Conservation (phyloP, 2,329 filamentous ascomycete genomes). For the Monosporascus sp. region DNA sequence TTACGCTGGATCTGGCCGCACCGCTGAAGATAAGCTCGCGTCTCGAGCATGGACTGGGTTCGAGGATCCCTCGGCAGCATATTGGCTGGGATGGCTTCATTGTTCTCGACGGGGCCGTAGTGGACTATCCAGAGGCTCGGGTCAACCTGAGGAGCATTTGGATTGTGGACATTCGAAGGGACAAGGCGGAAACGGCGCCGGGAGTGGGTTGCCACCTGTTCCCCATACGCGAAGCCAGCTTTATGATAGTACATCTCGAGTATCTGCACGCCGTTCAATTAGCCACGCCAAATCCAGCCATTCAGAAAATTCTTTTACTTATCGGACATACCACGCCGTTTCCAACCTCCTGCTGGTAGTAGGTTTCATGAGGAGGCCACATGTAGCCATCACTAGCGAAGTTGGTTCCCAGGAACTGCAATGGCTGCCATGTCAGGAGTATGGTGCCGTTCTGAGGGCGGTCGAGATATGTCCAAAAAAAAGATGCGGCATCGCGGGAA, state of each 20-base stretch:
- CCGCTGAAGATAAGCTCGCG: slow-evolving; percentile 60
- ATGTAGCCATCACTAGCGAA: slow-evolving; percentile 91
- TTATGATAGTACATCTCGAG: slow-evolving; percentile 87
- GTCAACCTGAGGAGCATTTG: slow-evolving; percentile 67
- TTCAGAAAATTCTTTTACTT: no score
- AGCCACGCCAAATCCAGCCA: background rate
- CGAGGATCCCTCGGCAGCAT: slow-evolving; percentile 61
- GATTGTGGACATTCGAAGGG: slow-evolving; percentile 63
- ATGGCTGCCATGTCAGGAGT: slow-evolving; percentile 83
- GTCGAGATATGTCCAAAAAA: slow-evolving; percentile 91
- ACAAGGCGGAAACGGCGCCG: slow-evolving; percentile 83
- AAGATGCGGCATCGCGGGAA: slow-evolving; percentile 75
- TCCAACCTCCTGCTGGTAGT: slow-evolving; percentile 68
- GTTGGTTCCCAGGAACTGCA: slow-evolving; percentile 62
- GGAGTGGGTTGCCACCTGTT: slow-evolving; percentile 70
- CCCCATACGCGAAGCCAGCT: slow-evolving; percentile 72
- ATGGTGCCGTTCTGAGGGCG: slow-evolving; percentile 76
- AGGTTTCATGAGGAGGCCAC: slow-evolving; percentile 78
- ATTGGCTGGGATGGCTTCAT: slow-evolving; percentile 66
- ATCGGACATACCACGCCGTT: slow-evolving; percentile 47
- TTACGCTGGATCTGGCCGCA: slow-evolving; percentile 82
- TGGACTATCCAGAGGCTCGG: slow-evolving; percentile 86
- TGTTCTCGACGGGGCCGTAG: slow-evolving; percentile 73
- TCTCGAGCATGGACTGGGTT: slow-evolving; percentile 55
- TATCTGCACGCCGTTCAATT: slow-evolving; percentile 46